Evolutionary conservation across 2,329 filamentous ascomycete species (phyloP).

Genomic region (Beauveria asiatica): DNA sequence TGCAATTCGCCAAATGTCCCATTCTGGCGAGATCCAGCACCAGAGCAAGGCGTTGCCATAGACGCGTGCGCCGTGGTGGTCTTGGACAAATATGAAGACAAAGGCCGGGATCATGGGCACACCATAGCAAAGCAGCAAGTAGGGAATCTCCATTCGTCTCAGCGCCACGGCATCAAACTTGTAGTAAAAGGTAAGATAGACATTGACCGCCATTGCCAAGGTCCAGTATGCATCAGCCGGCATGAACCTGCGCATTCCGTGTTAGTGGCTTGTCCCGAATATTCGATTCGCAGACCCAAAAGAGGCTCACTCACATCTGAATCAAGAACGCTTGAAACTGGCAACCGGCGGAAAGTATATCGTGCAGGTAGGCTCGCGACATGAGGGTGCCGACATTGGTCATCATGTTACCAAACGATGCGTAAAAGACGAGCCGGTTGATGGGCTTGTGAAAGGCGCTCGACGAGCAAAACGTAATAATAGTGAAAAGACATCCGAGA

Average conservation of each 20-base stretch:
- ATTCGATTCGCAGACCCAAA: neutral
- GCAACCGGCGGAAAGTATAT: slow-evolving; percentile 44
- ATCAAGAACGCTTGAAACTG: slow-evolving; percentile 73
- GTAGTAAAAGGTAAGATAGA: slow-evolving; percentile 71
- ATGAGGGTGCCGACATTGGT: slow-evolving; percentile 71
- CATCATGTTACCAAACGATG: slow-evolving; percentile 72
- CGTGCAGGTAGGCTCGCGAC: slow-evolving; percentile 49
- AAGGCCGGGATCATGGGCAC: slow-evolving; percentile 62
- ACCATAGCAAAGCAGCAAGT: slow-evolving; percentile 63
- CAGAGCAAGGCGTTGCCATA: slow-evolving; percentile 71
- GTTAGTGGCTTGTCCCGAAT: neutral
- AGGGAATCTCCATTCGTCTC: slow-evolving; percentile 60
- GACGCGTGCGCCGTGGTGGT: slow-evolving; percentile 42
- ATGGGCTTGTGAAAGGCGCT: slow-evolving; percentile 75
- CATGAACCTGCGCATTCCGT: slow-evolving; percentile 56
- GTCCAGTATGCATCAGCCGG: slow-evolving; percentile 70
- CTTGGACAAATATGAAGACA: slow-evolving; percentile 55
- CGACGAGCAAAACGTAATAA: slow-evolving; percentile 60
- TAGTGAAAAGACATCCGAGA: slow-evolving; percentile 61
- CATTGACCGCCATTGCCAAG: slow-evolving; percentile 74
- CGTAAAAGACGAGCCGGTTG: slow-evolving; percentile 77
- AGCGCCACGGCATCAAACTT: slow-evolving; percentile 60
- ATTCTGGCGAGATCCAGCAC: slow-evolving; percentile 66
- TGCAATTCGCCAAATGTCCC: slow-evolving; percentile 64
- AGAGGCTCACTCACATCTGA: slow-evolving; percentile 55